Conservation (phyloP, 2,329 filamentous ascomycete species). For the Arthrobotrys pseudoclavata region DNA sequence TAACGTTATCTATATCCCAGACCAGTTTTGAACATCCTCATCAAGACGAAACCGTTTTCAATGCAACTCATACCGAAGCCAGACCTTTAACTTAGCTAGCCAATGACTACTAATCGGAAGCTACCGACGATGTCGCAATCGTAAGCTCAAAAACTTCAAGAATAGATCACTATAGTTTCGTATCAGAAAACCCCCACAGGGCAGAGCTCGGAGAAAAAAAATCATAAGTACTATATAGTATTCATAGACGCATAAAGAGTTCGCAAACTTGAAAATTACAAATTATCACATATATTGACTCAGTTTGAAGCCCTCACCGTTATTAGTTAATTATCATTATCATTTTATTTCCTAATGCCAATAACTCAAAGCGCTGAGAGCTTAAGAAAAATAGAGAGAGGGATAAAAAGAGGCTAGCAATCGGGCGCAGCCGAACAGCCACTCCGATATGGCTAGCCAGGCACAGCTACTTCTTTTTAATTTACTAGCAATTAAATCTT, state of each 20-base stretch:
- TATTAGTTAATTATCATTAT: not conserved
- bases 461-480: constrained; percentile 9
- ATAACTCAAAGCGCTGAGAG: not conserved
- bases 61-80: not conserved
- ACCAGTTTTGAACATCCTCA: not conserved
- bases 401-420: not conserved
- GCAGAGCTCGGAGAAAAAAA: constrained; percentile 16
- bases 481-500: constrained; percentile 33
- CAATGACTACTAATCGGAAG: constrained; percentile 7
- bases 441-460: not conserved
- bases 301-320: constrained; percentile 55
- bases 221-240: not conserved
- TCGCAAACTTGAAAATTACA: constrained; percentile 1
- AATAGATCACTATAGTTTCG: not conserved
- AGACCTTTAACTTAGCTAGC: not conserved
- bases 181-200: constrained; percentile 11
- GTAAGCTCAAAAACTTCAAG: constrained; percentile 11
- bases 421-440: constrained; percentile 8
- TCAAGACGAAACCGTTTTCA: constrained; percentile 3
- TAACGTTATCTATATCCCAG: constrained; percentile 17
- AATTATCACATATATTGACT: constrained; percentile 37
- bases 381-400: no score
- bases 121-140: constrained; percentile 4
- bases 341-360: not conserved
- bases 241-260: not conserved